These are phyloP conservation scores for Luzula sylvatica DNA, from an alignment of 176 grass and related monocot species.

Conservation along the genomic window DNA sequence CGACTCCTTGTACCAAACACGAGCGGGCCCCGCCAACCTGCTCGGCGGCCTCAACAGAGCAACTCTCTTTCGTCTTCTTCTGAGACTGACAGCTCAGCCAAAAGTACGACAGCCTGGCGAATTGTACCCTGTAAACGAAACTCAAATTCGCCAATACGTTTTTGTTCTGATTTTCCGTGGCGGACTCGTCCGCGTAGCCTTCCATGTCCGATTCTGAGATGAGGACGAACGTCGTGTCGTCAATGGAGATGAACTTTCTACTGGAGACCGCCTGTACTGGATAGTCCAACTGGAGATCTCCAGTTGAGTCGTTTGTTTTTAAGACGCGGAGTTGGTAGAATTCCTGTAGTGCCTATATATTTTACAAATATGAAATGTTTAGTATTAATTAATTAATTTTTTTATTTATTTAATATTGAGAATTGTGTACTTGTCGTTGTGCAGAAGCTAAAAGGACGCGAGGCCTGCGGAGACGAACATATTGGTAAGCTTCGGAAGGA, in stretches of 20 bases:
- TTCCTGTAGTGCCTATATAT: conserved; percentile 57
- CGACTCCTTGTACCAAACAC: conserved; percentile 45
- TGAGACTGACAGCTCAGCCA: conserved; percentile 38
- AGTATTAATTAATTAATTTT: neutral
- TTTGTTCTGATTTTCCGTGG: conserved; percentile 28
- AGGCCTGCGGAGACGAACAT: conserved; percentile 68
- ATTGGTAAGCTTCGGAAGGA: conserved; percentile 56
- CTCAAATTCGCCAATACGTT: conserved; percentile 61
- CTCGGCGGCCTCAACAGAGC: conserved; percentile 51
- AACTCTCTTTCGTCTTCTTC: conserved; percentile 38
- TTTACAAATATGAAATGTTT: neutral
- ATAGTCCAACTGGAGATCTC: conserved; percentile 22
- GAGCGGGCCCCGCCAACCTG: conserved; percentile 29
- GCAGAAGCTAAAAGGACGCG: conserved; percentile 75
- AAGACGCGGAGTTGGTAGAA: conserved; percentile 59
- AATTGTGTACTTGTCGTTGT: conserved; percentile 54
- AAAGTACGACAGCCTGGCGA: conserved; percentile 57
- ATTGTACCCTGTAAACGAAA: conserved; percentile 52
- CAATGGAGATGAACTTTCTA: conserved; percentile 41
- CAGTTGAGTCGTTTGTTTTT: conserved; percentile 14
- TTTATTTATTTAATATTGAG: conserved; percentile 8
- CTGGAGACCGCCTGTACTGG: conserved; percentile 15
- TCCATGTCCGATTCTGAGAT: conserved; percentile 74
- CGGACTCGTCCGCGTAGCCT: conserved; percentile 35
- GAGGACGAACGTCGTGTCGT: conserved; percentile 71